phyloP scores from a whole-genome alignment of 352 stramenopile species.

The Phytophthora boehmeriae region DNA sequence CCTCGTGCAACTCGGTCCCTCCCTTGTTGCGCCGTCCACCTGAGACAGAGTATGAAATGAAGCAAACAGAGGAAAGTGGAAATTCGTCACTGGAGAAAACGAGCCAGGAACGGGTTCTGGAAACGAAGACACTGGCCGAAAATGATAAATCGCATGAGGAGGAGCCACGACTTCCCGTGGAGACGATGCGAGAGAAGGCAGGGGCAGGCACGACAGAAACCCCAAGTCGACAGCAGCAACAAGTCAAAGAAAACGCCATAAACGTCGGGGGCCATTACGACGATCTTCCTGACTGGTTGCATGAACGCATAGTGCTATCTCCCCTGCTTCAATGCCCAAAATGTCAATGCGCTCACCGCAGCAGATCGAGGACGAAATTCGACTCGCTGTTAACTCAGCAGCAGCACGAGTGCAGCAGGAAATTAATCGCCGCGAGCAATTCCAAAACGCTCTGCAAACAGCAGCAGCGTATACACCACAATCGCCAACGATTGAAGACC shows the following conservation, averaged over 20 bases:
- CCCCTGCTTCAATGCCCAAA: conserved; percentile 22
- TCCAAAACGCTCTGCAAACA: conserved; percentile 39
- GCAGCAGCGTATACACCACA: conserved; percentile 16
- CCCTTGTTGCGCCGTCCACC: conserved; percentile 21
- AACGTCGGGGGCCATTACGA: conserved; percentile 12
- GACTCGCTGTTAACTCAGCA: conserved; percentile 55
- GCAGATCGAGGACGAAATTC: conserved; percentile 70
- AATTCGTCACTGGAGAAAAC: conserved; percentile 16
- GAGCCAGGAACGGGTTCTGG: background rate
- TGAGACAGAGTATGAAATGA: conserved; percentile 15
- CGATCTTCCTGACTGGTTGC: conserved; percentile 36
- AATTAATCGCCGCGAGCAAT: conserved; percentile 42
- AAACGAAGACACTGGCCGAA: background rate
- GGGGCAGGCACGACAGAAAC: conserved; percentile 3
- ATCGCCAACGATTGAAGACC: conserved; percentile 1
- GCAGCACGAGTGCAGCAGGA: conserved; percentile 44
- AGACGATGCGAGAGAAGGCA: background rate
- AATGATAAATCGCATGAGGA: background rate
- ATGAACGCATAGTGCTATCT: conserved; percentile 13
- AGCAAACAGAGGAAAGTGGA: conserved; percentile 19
- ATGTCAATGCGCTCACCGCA: conserved; percentile 39
- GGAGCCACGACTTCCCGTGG: conserved; percentile 8
- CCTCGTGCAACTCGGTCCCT: conserved; percentile 25
- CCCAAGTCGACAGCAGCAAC: conserved; percentile 3
- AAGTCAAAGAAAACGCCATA: conserved; percentile 1